Conservation (phyloP, 2,329 filamentous ascomycete genomes). For the Ambrosiella beaveri region DNA sequence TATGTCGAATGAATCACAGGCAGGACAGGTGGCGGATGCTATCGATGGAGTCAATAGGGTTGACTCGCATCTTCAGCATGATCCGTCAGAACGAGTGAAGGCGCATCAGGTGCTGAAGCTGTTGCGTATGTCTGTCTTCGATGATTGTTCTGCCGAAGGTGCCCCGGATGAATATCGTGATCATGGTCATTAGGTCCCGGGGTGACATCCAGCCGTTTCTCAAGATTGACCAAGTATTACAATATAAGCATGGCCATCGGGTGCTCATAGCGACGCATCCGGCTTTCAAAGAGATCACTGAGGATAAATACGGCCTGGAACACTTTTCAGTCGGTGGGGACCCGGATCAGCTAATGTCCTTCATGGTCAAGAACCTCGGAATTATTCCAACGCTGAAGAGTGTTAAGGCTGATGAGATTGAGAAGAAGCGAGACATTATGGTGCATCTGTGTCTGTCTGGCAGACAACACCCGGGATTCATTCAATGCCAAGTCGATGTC, state of each 20-base stretch:
- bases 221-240: conserved; percentile 53
- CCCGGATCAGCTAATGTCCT: conserved; percentile 67
- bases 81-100: background rate
- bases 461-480: conserved; percentile 47
- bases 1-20: background rate
- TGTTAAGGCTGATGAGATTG: conserved; percentile 56
- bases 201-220: conserved; percentile 72
- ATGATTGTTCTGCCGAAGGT: conserved; percentile 1
- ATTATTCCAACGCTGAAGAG: conserved; percentile 59
- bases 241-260: conserved; percentile 53
- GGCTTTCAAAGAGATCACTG: conserved; percentile 51
- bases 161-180: conserved; percentile 50
- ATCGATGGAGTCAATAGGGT: background rate
- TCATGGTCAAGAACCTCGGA: conserved; percentile 74
- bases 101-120: conserved; percentile 9
- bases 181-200: conserved; percentile 67
- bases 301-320: conserved; percentile 56
- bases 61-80: background rate
- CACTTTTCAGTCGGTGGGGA: conserved; percentile 71
- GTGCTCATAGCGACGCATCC: conserved; percentile 67
- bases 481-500: conserved; percentile 49
- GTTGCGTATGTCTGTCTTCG: conserved; percentile 6
- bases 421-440: conserved; percentile 49
- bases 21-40: background rate
- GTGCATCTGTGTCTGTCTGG: conserved; percentile 61